A percentile compares a stretch with the other conserved stretches of the same genome.
These are phyloP conservation scores for Fusarium subtropicale DNA, from an alignment of 2,329 filamentous ascomycete genomes.

Conservation along the genomic window DNA sequence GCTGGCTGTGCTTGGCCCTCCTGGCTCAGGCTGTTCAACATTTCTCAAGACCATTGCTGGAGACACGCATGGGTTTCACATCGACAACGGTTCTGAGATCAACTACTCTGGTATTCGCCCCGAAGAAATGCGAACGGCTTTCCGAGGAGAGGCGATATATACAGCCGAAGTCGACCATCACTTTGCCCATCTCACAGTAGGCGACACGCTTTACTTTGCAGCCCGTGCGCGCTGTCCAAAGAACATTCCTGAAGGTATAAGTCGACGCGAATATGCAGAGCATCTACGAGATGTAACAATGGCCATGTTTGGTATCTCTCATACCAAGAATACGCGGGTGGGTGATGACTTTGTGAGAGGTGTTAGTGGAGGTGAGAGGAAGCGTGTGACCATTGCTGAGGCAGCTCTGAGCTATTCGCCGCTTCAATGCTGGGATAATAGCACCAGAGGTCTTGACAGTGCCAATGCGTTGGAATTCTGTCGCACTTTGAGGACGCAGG, in stretches of 20 bases:
- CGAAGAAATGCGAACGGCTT: constrained; percentile 77
- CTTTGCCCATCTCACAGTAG: constrained; percentile 78
- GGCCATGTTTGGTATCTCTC: constrained; percentile 76
- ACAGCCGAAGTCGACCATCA: constrained; percentile 84
- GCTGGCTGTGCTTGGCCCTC: constrained; percentile 77
- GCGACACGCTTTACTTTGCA: constrained; percentile 80
- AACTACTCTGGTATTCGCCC: constrained; percentile 78
- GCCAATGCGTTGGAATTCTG: constrained; percentile 75
- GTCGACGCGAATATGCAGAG: constrained; percentile 62
- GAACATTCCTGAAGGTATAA: constrained; percentile 67
- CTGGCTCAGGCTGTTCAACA: constrained; percentile 78
- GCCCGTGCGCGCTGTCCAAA: constrained; percentile 73
- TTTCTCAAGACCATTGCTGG: constrained; percentile 84
- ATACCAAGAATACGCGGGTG: constrained; percentile 76
- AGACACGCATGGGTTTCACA: constrained; percentile 79
- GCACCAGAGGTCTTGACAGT: constrained; percentile 72
- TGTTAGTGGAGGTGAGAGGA: constrained; percentile 65
- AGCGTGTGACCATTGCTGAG: constrained; percentile 55
- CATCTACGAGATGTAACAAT: constrained; percentile 76
- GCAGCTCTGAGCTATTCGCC: constrained; percentile 52
- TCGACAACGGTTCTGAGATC: constrained; percentile 75
- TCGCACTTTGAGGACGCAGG: constrained; percentile 68
- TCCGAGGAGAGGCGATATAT: constrained; percentile 85
- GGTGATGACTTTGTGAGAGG: constrained; percentile 75
- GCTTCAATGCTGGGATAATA: constrained; percentile 79